Conservation (phyloP, 2,329 filamentous ascomycete species). For the Colletotrichum euphorbiae region DNA sequence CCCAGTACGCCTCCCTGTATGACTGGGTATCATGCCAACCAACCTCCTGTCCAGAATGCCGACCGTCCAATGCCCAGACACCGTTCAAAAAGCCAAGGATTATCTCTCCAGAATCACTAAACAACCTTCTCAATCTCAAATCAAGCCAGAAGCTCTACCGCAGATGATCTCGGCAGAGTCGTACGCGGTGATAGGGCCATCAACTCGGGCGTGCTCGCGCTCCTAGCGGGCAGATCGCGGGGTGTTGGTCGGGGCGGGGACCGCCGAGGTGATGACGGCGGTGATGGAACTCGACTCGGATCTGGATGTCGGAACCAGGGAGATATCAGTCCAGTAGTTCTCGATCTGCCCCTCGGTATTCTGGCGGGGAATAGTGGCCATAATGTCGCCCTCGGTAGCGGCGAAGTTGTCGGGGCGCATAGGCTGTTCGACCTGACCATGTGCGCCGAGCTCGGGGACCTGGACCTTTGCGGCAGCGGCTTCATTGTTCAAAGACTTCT, state of each 20-base stretch:
- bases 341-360: neutral
- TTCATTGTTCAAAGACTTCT: neutral
- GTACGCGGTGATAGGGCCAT: neutral
- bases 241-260: neutral
- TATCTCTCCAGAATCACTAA: neutral
- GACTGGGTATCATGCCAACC: slow-evolving; percentile 16
- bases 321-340: slow-evolving; percentile 13
- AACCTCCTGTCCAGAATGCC: slow-evolving; percentile 11
- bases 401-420: neutral
- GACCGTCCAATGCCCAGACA: neutral
- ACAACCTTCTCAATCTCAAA: neutral
- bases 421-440: neutral
- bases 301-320: neutral
- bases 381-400: neutral
- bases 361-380: neutral
- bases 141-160: neutral
- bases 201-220: neutral
- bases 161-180: neutral
- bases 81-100: slow-evolving; percentile 17
- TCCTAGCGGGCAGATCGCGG: slow-evolving; percentile 1
- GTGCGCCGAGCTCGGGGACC: neutral
- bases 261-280: slow-evolving; percentile 1
- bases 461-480: neutral
- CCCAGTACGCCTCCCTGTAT: slow-evolving; percentile 9
- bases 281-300: slow-evolving; percentile 21